phyloP scores from a whole-genome alignment of 345 rosid genomes.

The Xanthoceras sorbifolium region DNA sequence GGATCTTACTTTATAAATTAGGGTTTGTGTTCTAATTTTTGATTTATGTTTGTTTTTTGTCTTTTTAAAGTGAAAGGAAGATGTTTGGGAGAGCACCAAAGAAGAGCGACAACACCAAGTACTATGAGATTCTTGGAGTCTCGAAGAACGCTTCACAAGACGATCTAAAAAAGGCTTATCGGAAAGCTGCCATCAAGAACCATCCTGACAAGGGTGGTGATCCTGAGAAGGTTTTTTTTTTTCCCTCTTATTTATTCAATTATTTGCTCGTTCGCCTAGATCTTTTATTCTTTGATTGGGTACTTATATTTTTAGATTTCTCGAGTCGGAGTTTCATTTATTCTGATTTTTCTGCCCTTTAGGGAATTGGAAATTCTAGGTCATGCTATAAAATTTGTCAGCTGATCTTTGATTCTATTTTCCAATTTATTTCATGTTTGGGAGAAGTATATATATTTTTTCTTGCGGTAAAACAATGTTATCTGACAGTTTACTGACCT shows the following conservation, averaged over 20 bases:
- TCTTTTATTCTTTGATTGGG: neutral
- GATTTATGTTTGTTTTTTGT: neutral
- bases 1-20: neutral
- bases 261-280: neutral
- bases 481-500: too few species aligned
- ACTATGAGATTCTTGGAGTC: conserved; percentile 66
- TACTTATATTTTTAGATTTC: neutral
- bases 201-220: conserved; percentile 80
- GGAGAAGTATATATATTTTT: too few species aligned
- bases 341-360: neutral
- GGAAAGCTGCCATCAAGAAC: conserved; percentile 71
- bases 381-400: too few species aligned
- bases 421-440: too few species aligned
- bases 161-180: conserved; percentile 67
- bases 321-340: too few species aligned
- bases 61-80: conserved; percentile 7
- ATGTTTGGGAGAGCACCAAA: conserved; percentile 71
- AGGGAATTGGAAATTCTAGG: too few species aligned
- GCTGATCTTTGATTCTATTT: too few species aligned
- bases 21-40: neutral
- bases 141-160: conserved; percentile 52
- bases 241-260: neutral
- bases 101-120: conserved; percentile 69
- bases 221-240: conserved; percentile 62
- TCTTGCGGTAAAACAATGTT: too few species aligned